Evolutionary conservation across 1,139 yeast genomes (phyloP).

Genomic region (Hyphopichia pseudoburtonii): DNA sequence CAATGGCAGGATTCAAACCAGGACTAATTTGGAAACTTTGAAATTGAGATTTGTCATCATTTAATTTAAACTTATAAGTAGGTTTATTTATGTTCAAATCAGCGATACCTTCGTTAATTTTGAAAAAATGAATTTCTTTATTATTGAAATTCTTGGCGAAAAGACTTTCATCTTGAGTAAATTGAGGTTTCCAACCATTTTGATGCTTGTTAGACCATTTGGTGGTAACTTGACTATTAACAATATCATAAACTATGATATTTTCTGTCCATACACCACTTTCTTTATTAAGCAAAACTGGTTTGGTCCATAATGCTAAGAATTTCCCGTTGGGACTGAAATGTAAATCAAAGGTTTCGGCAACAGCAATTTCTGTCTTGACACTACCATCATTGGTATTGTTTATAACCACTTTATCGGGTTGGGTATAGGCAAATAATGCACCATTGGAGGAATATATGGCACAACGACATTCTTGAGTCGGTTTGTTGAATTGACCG

Average conservation of each 20-base stretch:
- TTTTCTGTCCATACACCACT: conserved; percentile 74
- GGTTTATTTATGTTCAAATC: conserved; percentile 48
- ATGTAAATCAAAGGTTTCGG: conserved; percentile 75
- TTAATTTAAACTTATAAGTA: conserved; percentile 59
- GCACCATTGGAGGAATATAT: conserved; percentile 55
- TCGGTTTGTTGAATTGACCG: conserved; percentile 34
- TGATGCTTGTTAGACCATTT: conserved; percentile 81
- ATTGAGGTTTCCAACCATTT: conserved; percentile 90
- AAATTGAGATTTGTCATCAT: conserved; percentile 56
- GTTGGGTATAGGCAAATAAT: conserved; percentile 58
- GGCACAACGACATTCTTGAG: conserved; percentile 45
- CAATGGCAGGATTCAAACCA: conserved; percentile 89
- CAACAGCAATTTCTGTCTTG: conserved; percentile 46
- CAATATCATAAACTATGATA: conserved; percentile 69
- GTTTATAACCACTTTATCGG: conserved; percentile 55
- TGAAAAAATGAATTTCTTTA: conserved; percentile 74
- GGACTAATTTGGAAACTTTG: conserved; percentile 69
- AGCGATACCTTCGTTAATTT: conserved; percentile 47
- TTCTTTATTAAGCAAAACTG: conserved; percentile 56
- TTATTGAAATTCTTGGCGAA: conserved; percentile 61
- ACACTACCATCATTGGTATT: conserved; percentile 45
- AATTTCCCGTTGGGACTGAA: conserved; percentile 89
- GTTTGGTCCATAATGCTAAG: conserved; percentile 89
- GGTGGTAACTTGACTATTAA: conserved; percentile 48
- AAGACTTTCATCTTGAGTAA: conserved; percentile 72